These are phyloP conservation scores for Stagonosporopsis vannaccii DNA, from an alignment of 2,329 filamentous ascomycete genomes.

Conservation along the genomic window DNA sequence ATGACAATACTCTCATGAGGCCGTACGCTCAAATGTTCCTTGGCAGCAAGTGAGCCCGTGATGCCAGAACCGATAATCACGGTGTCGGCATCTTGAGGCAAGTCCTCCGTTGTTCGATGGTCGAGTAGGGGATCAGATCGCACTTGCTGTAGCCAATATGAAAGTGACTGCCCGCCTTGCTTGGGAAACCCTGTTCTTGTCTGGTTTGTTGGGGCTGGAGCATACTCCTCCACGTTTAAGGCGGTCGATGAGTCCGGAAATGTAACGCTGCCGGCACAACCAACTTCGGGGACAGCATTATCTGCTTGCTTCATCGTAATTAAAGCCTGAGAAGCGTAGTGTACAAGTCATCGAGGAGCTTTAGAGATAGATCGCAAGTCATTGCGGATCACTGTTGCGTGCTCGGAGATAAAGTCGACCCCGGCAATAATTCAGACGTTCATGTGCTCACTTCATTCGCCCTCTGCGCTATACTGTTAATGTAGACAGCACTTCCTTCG, in stretches of 20 bases:
- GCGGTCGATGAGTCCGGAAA: conserved; percentile 17
- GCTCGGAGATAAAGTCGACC: conserved; percentile 1
- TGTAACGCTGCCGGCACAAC: conserved; percentile 16
- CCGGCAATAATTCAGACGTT: background rate
- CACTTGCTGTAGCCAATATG: conserved; percentile 41
- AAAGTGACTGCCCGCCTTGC: conserved; percentile 34
- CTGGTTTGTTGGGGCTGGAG: conserved; percentile 13
- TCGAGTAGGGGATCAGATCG: conserved; percentile 34
- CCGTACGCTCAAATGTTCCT: conserved; percentile 31
- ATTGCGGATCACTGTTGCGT: conserved; percentile 9
- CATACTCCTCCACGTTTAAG: conserved; percentile 31
- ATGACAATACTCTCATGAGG: conserved; percentile 28
- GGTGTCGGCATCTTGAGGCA: conserved; percentile 42
- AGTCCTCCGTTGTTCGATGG: conserved; percentile 37
- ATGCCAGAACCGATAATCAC: conserved; percentile 47
- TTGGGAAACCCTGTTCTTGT: conserved; percentile 33
- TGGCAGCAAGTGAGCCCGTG: conserved; percentile 30
- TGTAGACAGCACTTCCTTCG: background rate
- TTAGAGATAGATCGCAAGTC: background rate
- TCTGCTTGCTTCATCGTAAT: conserved; percentile 19
- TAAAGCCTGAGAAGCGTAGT: background rate
- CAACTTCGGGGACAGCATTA: conserved; percentile 5
- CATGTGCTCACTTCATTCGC: background rate
- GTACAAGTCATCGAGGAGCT: background rate
- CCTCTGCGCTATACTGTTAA: no score